These are phyloP conservation scores for Ceratocystis destructans DNA, from an alignment of 2,329 filamentous ascomycete species.

Conservation along the genomic window DNA sequence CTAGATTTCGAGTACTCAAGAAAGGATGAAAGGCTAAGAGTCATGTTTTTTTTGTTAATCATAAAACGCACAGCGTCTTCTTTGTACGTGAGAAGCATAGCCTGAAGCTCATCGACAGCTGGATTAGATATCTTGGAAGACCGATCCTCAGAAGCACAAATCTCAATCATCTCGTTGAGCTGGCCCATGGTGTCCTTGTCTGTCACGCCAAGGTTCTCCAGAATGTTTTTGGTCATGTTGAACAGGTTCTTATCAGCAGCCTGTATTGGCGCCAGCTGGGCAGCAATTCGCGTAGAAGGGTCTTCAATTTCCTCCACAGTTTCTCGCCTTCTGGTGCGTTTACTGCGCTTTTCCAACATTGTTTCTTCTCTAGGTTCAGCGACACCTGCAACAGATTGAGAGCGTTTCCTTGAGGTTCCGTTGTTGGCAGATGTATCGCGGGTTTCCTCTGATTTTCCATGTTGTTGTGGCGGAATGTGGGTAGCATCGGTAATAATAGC, in stretches of 20 bases:
- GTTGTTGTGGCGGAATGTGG: neutral
- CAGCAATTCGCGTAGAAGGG: slow-evolving; percentile 37
- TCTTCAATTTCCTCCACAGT: slow-evolving; percentile 42
- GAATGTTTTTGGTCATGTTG: slow-evolving; percentile 39
- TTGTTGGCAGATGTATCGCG: neutral
- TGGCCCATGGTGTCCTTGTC: slow-evolving; percentile 34
- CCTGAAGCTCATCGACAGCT: slow-evolving; percentile 37
- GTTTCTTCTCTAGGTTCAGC: slow-evolving; percentile 46
- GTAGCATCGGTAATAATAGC: neutral
- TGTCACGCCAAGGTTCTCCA: slow-evolving; percentile 41
- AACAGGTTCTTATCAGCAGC: slow-evolving; percentile 44
- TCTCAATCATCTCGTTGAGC: slow-evolving; percentile 39
- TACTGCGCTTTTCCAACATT: slow-evolving; percentile 47
- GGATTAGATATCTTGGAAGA: slow-evolving; percentile 34
- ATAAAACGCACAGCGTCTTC: slow-evolving; percentile 41
- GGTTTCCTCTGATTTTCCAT: neutral
- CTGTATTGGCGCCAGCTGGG: slow-evolving; percentile 43
- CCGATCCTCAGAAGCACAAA: slow-evolving; percentile 38
- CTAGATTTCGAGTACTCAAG: slow-evolving; percentile 48
- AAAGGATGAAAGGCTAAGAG: slow-evolving; percentile 45
- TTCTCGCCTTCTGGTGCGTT: slow-evolving; percentile 49
- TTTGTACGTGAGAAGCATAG: slow-evolving; percentile 36
- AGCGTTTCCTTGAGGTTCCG: slow-evolving; percentile 37
- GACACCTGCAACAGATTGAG: slow-evolving; percentile 47
- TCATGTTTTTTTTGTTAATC: slow-evolving; percentile 39